Evolutionary conservation across 306 rosid species (phyloP).

Genomic region (Dicorynia guianensis): DNA sequence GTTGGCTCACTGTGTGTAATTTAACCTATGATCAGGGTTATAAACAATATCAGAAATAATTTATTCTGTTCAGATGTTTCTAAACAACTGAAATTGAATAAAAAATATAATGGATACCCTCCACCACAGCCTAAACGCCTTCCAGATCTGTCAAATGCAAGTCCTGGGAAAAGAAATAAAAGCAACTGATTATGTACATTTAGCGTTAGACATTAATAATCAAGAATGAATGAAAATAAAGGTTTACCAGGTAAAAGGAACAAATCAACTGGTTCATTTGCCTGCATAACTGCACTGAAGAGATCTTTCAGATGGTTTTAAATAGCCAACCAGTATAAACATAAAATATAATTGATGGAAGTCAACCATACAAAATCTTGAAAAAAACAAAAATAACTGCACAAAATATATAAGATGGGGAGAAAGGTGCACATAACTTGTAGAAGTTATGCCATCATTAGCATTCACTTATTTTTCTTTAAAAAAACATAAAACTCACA

Average conservation of each 20-base stretch:
- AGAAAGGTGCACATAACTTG: constrained; percentile 24
- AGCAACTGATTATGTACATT: constrained; percentile 24
- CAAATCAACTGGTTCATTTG: constrained; percentile 89
- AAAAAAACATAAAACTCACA: background rate
- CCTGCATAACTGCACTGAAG: constrained; percentile 86
- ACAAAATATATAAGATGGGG: constrained; percentile 32
- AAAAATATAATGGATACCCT: constrained; percentile 65
- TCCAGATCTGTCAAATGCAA: constrained; percentile 92
- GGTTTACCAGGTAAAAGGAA: constrained; percentile 84
- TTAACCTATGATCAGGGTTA: background rate
- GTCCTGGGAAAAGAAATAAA: constrained; percentile 60
- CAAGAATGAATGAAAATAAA: constrained; percentile 34
- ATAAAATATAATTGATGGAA: constrained; percentile 41
- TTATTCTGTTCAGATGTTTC: constrained; percentile 27
- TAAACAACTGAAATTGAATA: constrained; percentile 34
- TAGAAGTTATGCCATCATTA: constrained; percentile 16
- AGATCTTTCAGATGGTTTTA: constrained; percentile 43
- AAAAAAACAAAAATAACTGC: constrained; percentile 42
- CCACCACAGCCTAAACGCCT: constrained; percentile 99
- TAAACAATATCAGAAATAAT: constrained; percentile 4
- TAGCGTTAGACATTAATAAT: constrained; percentile 24
- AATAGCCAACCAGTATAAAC: constrained; percentile 46
- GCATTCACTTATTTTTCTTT: constrained; percentile 19
- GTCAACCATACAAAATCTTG: constrained; percentile 39
- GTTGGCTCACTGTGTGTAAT: constrained; percentile 5